A percentile compares a stretch with the other conserved stretches of the same genome.
These are phyloP conservation scores for Starmerella vaccinii DNA, from an alignment of 805 yeast genomes.

Conservation along the genomic window DNA sequence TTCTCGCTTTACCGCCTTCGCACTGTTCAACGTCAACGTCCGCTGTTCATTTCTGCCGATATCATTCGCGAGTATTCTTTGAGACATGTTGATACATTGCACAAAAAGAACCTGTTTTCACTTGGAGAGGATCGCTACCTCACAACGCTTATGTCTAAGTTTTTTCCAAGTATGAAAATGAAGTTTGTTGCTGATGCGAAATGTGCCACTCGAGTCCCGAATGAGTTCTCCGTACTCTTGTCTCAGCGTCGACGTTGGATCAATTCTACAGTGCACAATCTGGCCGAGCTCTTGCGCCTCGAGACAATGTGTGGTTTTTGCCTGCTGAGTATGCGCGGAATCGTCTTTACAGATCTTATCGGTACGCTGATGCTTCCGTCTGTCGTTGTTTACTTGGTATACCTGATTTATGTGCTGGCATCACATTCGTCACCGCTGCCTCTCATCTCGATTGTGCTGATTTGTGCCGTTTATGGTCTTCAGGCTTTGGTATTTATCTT, in stretches of 20 bases:
- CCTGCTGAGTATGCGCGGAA: slow-evolving; percentile 50
- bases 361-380: slow-evolving; percentile 53
- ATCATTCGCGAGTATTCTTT: slow-evolving; percentile 48
- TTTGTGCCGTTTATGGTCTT: slow-evolving; percentile 47
- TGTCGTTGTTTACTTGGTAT: slow-evolving; percentile 45
- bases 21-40: slow-evolving; percentile 42
- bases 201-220: slow-evolving; percentile 50
- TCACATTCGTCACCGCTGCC: slow-evolving; percentile 44
- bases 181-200: slow-evolving; percentile 49
- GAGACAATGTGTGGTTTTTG: slow-evolving; percentile 54
- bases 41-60: slow-evolving; percentile 51
- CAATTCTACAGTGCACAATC: slow-evolving; percentile 54
- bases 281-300: slow-evolving; percentile 46
- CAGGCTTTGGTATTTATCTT: slow-evolving; percentile 49
- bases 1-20: slow-evolving; percentile 45
- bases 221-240: slow-evolving; percentile 71
- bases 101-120: slow-evolving; percentile 49
- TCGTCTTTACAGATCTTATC: slow-evolving; percentile 45
- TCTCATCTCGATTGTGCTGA: slow-evolving; percentile 44
- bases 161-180: slow-evolving; percentile 47
- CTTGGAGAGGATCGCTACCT: slow-evolving; percentile 54
- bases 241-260: slow-evolving; percentile 85
- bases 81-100: slow-evolving; percentile 48
- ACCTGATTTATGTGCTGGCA: slow-evolving; percentile 42
- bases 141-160: slow-evolving; percentile 47